These are phyloP conservation scores for Dendrobium nobile DNA, from an alignment of 106 monocot genomes.

Conservation along the genomic window DNA sequence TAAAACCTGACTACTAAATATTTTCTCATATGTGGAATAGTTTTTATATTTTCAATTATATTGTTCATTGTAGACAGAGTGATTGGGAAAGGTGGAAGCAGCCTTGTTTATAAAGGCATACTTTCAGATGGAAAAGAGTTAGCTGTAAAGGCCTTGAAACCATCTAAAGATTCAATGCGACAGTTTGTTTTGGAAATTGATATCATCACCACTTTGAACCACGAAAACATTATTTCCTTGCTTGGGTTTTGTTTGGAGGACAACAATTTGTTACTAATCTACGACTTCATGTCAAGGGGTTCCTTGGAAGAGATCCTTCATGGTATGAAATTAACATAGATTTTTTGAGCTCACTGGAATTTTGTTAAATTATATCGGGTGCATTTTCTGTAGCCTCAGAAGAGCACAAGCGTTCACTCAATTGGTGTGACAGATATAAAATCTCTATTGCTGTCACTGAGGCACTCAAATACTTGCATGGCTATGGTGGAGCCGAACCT, in stretches of 20 bases:
- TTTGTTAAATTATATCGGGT: neutral
- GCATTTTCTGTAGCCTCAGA: conserved; percentile 22
- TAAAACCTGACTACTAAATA: no score
- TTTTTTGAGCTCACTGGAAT: neutral
- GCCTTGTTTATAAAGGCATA: conserved; percentile 63
- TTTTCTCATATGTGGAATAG: neutral
- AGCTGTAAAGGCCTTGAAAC: conserved; percentile 79
- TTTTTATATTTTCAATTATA: neutral
- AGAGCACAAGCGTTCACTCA: conserved; percentile 25
- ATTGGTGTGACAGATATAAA: conserved; percentile 67
- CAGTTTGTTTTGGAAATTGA: conserved; percentile 66
- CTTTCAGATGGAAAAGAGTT: conserved; percentile 46
- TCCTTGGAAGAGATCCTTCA: conserved; percentile 74
- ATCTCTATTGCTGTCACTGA: conserved; percentile 57
- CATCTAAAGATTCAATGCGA: conserved; percentile 43
- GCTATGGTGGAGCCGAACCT: conserved; percentile 16
- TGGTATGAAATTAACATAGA: conserved; percentile 18
- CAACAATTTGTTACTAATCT: conserved; percentile 55
- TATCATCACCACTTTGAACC: conserved; percentile 54
- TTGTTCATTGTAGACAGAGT: conserved; percentile 21
- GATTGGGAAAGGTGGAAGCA: conserved; percentile 82
- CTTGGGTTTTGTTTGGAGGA: conserved; percentile 69
- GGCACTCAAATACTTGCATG: conserved; percentile 74
- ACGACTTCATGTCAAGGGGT: conserved; percentile 57
- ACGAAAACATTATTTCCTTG: conserved; percentile 62